Percentiles rank a stretch among this genome's conserved stretches.
These are phyloP conservation scores for Phoma sp. DNA, from an alignment of 2,329 filamentous ascomycete species.

Conservation along the genomic window DNA sequence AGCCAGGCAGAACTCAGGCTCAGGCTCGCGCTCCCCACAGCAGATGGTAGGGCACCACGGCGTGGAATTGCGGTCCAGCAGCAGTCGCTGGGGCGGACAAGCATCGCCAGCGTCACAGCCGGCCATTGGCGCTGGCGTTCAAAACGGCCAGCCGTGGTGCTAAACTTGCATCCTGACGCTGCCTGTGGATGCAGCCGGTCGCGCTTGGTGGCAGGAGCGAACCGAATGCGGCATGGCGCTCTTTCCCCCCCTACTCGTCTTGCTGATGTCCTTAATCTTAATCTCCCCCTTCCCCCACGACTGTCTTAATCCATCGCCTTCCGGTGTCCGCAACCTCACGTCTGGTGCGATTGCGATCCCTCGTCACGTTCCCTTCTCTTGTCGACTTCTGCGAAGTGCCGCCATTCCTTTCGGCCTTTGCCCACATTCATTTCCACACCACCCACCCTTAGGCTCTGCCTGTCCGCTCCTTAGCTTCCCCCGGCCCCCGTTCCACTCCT, in stretches of 20 bases:
- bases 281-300: constrained; percentile 42
- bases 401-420: constrained; percentile 52
- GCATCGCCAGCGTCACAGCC: constrained; percentile 25
- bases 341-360: constrained; percentile 46
- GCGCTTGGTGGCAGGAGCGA: constrained; percentile 21
- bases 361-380: constrained; percentile 45
- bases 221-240: constrained; percentile 22
- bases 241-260: constrained; percentile 31
- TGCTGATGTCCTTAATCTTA: constrained; percentile 42
- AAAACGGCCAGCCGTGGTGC: constrained; percentile 31
- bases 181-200: constrained; percentile 14
- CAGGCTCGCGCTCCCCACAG: background rate
- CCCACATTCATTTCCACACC: constrained; percentile 47
- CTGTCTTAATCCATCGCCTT: constrained; percentile 45
- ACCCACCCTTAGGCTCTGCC: constrained; percentile 44
- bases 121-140: constrained; percentile 27
- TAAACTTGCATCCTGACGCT: constrained; percentile 23
- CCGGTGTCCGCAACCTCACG: constrained; percentile 33
- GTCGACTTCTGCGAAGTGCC: constrained; percentile 49
- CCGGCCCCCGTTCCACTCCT: constrained; percentile 33
- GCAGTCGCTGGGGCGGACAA: constrained; percentile 21
- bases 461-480: constrained; percentile 47
- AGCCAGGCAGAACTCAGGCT: background rate
- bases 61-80: constrained; percentile 19
- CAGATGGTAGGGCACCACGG: background rate